Conservation (phyloP, 1,284 basidiomycete species). For the Microbotryum lychnidis-dioicae region DNA sequence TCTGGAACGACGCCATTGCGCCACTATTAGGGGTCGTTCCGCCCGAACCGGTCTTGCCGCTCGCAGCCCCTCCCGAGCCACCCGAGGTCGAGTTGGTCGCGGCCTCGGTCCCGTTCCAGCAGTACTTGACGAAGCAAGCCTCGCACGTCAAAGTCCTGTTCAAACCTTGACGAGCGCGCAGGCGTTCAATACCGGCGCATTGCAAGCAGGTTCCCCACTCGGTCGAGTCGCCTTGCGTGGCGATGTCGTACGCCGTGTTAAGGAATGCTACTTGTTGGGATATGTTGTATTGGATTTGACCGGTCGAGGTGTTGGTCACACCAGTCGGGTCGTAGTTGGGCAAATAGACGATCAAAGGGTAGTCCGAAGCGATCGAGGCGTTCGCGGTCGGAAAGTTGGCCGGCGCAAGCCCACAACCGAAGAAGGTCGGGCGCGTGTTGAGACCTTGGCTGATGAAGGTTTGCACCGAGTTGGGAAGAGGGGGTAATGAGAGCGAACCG, state of each 20-base stretch:
- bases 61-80: no score
- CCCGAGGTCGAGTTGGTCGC: no score
- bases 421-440: slow-evolving; percentile 61
- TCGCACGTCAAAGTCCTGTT: slow-evolving; percentile 35
- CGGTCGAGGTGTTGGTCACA: slow-evolving; percentile 36
- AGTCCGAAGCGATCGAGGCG: slow-evolving; percentile 6
- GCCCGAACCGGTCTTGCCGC: no score
- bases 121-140: slow-evolving; percentile 38
- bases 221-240: slow-evolving; percentile 26
- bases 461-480: slow-evolving; percentile 18
- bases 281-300: slow-evolving; percentile 40
- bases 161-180: slow-evolving; percentile 11
- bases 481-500: background rate
- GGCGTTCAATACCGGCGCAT: slow-evolving; percentile 42
- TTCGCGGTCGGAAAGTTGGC: slow-evolving; percentile 32
- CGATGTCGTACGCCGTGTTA: slow-evolving; percentile 10
- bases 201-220: slow-evolving; percentile 42
- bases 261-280: slow-evolving; percentile 21
- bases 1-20: no score
- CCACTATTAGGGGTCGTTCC: no score
- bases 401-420: slow-evolving; percentile 55
- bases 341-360: slow-evolving; percentile 17
- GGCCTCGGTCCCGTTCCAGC: background rate
- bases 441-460: slow-evolving; percentile 55
- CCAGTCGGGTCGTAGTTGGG: slow-evolving; percentile 22